Evolutionary conservation across 2,329 filamentous ascomycete species (phyloP).

Genomic region (Boeremia lycopersici): DNA sequence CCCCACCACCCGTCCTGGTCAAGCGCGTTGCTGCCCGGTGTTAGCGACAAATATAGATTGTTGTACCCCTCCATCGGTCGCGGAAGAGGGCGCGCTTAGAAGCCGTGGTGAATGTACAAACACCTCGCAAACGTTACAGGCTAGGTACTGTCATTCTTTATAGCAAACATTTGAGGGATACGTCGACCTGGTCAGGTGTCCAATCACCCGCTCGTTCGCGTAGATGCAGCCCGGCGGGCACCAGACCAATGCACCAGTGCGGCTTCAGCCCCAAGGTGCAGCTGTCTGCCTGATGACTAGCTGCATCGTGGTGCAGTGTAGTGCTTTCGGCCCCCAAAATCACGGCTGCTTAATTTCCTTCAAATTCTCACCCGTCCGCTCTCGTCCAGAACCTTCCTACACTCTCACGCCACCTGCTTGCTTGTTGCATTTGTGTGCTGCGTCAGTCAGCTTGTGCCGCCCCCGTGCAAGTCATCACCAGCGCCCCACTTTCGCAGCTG

Average conservation of each 20-base stretch:
- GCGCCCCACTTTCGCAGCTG: slow-evolving; percentile 27
- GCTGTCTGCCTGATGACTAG: slow-evolving; percentile 39
- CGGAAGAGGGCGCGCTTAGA: slow-evolving; percentile 2
- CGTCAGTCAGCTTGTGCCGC: slow-evolving; percentile 34
- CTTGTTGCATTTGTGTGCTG: slow-evolving; percentile 16
- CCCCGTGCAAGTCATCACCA: slow-evolving; percentile 17
- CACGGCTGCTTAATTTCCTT: slow-evolving; percentile 23
- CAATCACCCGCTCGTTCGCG: slow-evolving; percentile 12
- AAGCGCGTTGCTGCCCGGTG: slow-evolving; percentile 10
- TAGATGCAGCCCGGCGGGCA: slow-evolving; percentile 24
- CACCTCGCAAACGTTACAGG: slow-evolving; percentile 4
- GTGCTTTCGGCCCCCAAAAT: slow-evolving; percentile 33
- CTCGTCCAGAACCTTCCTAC: slow-evolving; percentile 18
- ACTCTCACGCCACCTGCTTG: slow-evolving; percentile 24
- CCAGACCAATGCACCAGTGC: slow-evolving; percentile 28
- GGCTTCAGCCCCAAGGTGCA: slow-evolving; percentile 26
- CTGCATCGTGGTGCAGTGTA: slow-evolving; percentile 27
- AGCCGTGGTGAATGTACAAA: slow-evolving; percentile 1
- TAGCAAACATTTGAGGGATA: slow-evolving; percentile 3
- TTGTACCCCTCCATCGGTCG: slow-evolving; percentile 4
- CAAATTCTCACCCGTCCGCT: slow-evolving; percentile 29
- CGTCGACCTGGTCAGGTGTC: slow-evolving; percentile 15
- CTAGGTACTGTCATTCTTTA: neutral
- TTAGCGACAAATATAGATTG: slow-evolving; percentile 14
- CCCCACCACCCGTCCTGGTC: slow-evolving; percentile 2